phyloP scores from a whole-genome alignment of 2,329 filamentous ascomycete genomes.

The Penicillium sp. region DNA sequence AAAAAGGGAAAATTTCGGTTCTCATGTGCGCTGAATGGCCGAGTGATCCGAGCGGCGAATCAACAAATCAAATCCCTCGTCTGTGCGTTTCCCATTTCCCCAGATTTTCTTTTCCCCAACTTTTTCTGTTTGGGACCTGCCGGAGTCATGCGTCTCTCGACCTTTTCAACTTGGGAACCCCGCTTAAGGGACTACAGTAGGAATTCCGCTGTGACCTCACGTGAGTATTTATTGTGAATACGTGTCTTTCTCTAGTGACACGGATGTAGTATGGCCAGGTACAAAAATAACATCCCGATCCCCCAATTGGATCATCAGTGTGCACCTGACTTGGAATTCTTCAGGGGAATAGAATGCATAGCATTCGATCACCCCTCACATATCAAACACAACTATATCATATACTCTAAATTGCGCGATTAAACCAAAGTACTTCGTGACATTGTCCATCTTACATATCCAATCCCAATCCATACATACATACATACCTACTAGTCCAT shows the following conservation, averaged over 20 bases:
- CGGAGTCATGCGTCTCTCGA: background rate
- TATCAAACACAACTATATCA: background rate
- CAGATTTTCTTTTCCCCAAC: slow-evolving; percentile 30
- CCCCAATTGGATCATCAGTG: slow-evolving; percentile 3
- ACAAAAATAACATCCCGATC: background rate
- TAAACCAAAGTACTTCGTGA: background rate
- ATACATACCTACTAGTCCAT: background rate
- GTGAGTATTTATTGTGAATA: background rate
- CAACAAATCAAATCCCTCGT: slow-evolving; percentile 16
- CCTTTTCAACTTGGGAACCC: background rate
- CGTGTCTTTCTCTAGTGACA: background rate
- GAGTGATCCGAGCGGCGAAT: slow-evolving; percentile 19
- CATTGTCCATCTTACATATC: background rate
- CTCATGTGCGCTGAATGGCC: slow-evolving; percentile 18
- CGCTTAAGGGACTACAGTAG: background rate
- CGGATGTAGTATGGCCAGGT: background rate
- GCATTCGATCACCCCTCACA: background rate
- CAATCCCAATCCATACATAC: background rate
- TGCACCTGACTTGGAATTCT: background rate
- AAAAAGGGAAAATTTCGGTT: background rate
- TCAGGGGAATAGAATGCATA: background rate
- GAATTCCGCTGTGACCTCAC: background rate
- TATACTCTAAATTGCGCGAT: background rate
- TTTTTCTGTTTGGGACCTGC: background rate
- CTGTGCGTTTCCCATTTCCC: slow-evolving; percentile 19